A percentile compares a stretch with the other conserved stretches of the same genome.
Conservation (phyloP, 495 filamentous ascomycete genomes). For the Trichoderma gamsii region DNA sequence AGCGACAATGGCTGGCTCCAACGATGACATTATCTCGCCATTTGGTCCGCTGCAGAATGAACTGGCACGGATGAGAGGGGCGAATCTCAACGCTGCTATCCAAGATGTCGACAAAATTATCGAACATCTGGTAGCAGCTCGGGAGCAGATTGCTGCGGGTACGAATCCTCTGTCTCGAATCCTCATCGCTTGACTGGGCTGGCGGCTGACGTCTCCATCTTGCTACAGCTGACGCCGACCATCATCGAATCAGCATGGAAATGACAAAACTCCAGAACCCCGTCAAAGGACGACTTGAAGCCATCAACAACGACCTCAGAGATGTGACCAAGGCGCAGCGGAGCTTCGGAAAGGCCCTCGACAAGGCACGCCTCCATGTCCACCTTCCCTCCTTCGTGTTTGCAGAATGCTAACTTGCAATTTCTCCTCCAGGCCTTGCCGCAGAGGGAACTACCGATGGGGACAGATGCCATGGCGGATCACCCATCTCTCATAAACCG, state of each 20-base stretch:
- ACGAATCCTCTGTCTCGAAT: constrained; percentile 17
- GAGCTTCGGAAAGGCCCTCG: constrained; percentile 73
- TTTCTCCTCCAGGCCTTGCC: constrained; percentile 58
- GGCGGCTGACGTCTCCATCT: background rate
- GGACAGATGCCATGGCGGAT: constrained; percentile 73
- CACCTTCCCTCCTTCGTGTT: background rate
- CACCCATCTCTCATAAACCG: constrained; percentile 76
- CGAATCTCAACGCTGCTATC: constrained; percentile 61
- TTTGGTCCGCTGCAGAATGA: constrained; percentile 55
- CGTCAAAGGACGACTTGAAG: constrained; percentile 69
- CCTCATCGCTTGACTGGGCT: background rate
- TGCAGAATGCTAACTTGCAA: background rate
- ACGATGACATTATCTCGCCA: constrained; percentile 9
- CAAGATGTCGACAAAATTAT: constrained; percentile 76
- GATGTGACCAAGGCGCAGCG: constrained; percentile 70
- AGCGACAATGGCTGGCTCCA: background rate
- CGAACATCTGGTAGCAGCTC: constrained; percentile 63
- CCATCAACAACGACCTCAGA: constrained; percentile 70
- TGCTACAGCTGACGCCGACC: constrained; percentile 45
- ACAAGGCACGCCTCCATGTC: constrained; percentile 53
- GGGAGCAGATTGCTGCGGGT: constrained; percentile 65
- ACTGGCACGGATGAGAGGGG: constrained; percentile 60
- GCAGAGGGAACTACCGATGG: constrained; percentile 67
- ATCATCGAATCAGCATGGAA: constrained; percentile 59
- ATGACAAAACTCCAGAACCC: constrained; percentile 81